Evolutionary conservation across 2,329 filamentous ascomycete species (phyloP).

Genomic region (Salinomyces thailandicus): DNA sequence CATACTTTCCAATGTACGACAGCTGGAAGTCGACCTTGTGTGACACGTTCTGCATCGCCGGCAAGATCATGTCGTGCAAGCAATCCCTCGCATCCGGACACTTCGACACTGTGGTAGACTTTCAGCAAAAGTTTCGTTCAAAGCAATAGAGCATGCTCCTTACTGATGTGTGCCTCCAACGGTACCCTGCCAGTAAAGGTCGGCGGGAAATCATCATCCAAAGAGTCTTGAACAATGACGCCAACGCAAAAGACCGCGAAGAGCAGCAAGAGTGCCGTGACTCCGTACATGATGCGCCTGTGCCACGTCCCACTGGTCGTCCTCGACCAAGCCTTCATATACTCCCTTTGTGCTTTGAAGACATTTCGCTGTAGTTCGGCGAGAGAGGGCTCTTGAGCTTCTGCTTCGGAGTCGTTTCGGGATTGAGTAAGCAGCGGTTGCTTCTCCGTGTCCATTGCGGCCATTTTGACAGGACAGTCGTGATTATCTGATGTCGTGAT

Average conservation of each 20-base stretch:
- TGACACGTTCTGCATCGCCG: conserved; percentile 69
- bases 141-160: background rate
- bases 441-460: conserved; percentile 15
- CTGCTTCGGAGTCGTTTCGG: background rate
- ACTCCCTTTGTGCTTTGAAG: conserved; percentile 23
- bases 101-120: conserved; percentile 74
- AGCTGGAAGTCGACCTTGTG: conserved; percentile 85
- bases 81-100: conserved; percentile 87
- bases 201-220: conserved; percentile 15
- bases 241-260: conserved; percentile 18
- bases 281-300: conserved; percentile 21
- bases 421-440: conserved; percentile 15
- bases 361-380: conserved; percentile 21
- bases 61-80: conserved; percentile 67
- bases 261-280: conserved; percentile 19
- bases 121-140: conserved; percentile 28
- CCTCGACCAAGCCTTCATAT: conserved; percentile 24
- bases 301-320: conserved; percentile 23
- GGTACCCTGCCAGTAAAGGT: conserved; percentile 45
- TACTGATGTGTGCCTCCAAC: conserved; percentile 78
- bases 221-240: conserved; percentile 16
- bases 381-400: conserved; percentile 16
- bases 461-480: conserved; percentile 6
- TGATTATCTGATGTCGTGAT: background rate
- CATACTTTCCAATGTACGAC: conserved; percentile 76